Base-by-base conservation (phyloP, 306 rosid species). In the Acacia melanoxylon region DNA sequence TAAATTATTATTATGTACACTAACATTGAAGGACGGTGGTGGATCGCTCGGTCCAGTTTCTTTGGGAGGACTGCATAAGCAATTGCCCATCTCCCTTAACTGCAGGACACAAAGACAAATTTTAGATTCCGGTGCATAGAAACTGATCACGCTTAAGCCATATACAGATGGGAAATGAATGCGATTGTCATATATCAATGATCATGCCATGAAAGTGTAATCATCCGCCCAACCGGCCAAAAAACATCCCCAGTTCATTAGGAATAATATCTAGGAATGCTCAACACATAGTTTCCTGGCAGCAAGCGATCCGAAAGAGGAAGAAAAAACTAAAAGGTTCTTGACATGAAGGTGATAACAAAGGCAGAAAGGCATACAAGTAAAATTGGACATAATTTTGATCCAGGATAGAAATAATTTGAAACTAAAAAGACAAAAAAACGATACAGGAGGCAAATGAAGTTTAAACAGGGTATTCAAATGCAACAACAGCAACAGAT, bases 1-100 rank as follows among this genome's bases (percentile, higher is more conserved):
- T 14, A 1, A 52, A 68, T 25, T 7, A 44, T 0, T 37, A 37
- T 37, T 37, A 25, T 20, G 11, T 73, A 83, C 76, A 89, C 91
- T 78, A 68, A 93, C 98, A 82, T 87, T 91, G 79, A 78, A 92
- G 83, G 89, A 89, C 10, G 89, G 74, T 22, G 93, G 90, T 16
- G 85, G 89, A 83, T 80, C 82, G 51, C 65, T 87, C 86, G 79
- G 78, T 63, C 86, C 92, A 37, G 88, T 80, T 84, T 86, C 89
- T 82, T 79, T 85, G 22, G 92, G 79, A 82, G 91, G 86, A 91
- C 95, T 91, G 19, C 52, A 16, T n/a, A 27, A 95, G 84, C 97
- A 95, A 83, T 93, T 92, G 81, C 99, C 99, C 99, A 95, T 95
- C 68, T 81, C 78, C 27, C 81, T 91, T 89, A 85, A 75, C 85